Evolutionary conservation across 805 yeast genomes (phyloP).

Genomic region (Wickerhamiella parazyma): DNA sequence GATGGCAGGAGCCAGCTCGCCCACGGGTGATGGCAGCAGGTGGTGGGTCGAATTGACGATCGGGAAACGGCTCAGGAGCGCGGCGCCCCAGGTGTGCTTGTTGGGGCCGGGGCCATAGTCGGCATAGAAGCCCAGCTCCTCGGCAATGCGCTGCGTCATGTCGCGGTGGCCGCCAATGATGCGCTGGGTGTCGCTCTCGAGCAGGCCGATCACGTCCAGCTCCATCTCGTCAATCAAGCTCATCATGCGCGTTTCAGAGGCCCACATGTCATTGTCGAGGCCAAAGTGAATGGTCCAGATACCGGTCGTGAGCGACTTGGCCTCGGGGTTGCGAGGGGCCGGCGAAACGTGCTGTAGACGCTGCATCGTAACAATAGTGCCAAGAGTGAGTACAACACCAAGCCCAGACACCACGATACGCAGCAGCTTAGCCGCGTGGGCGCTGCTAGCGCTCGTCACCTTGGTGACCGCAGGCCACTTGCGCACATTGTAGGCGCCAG

Average conservation of each 20-base stretch:
- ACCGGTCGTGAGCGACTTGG: slow-evolving; percentile 74
- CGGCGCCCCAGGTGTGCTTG: slow-evolving; percentile 97
- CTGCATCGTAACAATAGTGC: slow-evolving; percentile 40
- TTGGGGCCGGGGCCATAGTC: slow-evolving; percentile 98
- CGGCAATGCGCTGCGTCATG: slow-evolving; percentile 78
- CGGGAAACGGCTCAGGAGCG: slow-evolving; percentile 85
- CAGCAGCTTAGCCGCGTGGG: slow-evolving; percentile 14
- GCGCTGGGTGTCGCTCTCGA: slow-evolving; percentile 89
- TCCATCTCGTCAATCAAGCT: slow-evolving; percentile 73
- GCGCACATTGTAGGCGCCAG: slow-evolving; percentile 35
- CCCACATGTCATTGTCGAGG: slow-evolving; percentile 96
- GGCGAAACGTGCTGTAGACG: slow-evolving; percentile 51
- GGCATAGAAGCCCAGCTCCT: slow-evolving; percentile 84
- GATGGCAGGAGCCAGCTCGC: slow-evolving; percentile 96
- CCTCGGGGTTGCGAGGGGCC: slow-evolving; percentile 52
- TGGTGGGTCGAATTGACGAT: slow-evolving; percentile 83
- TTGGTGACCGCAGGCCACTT: slow-evolving; percentile 1
- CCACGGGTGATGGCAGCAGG: slow-evolving; percentile 89
- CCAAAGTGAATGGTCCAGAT: slow-evolving; percentile 99
- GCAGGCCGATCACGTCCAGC: slow-evolving; percentile 76
- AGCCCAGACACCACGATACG: slow-evolving; percentile 21
- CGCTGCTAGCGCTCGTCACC: slow-evolving; percentile 16
- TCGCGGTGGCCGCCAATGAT: slow-evolving; percentile 93
- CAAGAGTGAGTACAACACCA: slow-evolving; percentile 31
- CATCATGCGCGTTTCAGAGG: slow-evolving; percentile 79